phyloP scores from a whole-genome alignment of 2,329 filamentous ascomycete genomes.

The Diaporthe helianthi region DNA sequence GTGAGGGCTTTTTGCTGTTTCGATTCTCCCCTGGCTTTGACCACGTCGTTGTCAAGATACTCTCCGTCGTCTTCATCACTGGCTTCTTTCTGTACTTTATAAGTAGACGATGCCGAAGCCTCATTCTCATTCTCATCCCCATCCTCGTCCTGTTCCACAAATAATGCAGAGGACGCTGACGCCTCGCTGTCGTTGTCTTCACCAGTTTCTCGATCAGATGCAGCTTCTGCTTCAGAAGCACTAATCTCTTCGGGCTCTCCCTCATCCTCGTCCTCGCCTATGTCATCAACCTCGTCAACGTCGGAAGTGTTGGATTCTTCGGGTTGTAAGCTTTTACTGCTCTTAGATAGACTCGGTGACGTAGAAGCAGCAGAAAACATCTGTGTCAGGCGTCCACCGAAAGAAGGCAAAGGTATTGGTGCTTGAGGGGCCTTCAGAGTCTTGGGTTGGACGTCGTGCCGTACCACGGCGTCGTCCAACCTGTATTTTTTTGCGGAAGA shows the following conservation, averaged over 20 bases:
- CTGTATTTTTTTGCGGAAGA: slow-evolving; percentile 57
- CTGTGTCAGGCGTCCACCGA: slow-evolving; percentile 52
- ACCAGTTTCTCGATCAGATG: neutral
- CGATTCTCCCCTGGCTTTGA: slow-evolving; percentile 53
- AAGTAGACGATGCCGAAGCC: slow-evolving; percentile 16
- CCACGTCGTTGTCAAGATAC: slow-evolving; percentile 62
- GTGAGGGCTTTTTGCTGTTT: slow-evolving; percentile 39
- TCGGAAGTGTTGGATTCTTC: slow-evolving; percentile 34
- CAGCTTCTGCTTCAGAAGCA: slow-evolving; percentile 30
- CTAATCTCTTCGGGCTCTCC: slow-evolving; percentile 35
- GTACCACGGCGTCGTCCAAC: slow-evolving; percentile 47
- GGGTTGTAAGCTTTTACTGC: slow-evolving; percentile 35
- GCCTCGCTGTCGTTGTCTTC: slow-evolving; percentile 16
- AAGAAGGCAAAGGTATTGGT: slow-evolving; percentile 47
- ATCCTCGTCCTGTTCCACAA: slow-evolving; percentile 30
- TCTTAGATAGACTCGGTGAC: slow-evolving; percentile 33
- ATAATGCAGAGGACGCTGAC: slow-evolving; percentile 13
- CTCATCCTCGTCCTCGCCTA: slow-evolving; percentile 41
- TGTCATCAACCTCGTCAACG: slow-evolving; percentile 32
- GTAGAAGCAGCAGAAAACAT: slow-evolving; percentile 51
- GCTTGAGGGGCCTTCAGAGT: slow-evolving; percentile 39
- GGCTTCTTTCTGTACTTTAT: slow-evolving; percentile 37
- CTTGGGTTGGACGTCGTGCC: slow-evolving; percentile 43
- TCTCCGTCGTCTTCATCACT: slow-evolving; percentile 43
- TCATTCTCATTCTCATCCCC: neutral